These are phyloP conservation scores for Picea abies DNA, from an alignment of 83 land plant species.

Conservation along the genomic window DNA sequence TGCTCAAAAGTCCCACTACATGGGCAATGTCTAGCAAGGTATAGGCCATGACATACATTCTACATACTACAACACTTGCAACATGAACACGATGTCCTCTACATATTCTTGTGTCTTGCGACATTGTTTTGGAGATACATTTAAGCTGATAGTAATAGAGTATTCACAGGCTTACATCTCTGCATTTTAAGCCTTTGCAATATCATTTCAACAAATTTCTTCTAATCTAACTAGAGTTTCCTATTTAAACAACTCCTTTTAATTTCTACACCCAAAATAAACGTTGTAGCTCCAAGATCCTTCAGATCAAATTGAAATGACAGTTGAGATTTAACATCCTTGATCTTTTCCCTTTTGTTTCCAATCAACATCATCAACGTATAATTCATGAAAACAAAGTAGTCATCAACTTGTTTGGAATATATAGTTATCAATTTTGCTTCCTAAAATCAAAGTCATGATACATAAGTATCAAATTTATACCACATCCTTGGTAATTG, in stretches of 20 bases:
- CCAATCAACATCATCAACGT: conserved; percentile 26
- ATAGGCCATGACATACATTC: conserved; percentile 14
- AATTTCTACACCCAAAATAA: not conserved
- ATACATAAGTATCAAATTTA: conserved; percentile 10
- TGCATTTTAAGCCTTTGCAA: conserved; percentile 19
- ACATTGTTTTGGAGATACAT: not conserved
- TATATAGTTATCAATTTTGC: conserved; percentile 14
- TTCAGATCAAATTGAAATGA: not conserved
- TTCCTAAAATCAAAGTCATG: conserved; percentile 11
- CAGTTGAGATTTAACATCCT: not conserved
- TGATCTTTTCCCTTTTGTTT: not conserved
- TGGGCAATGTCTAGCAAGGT: conserved; percentile 10
- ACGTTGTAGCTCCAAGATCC: not conserved
- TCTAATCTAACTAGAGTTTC: not conserved
- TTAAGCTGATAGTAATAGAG: not conserved
- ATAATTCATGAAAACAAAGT: conserved; percentile 16
- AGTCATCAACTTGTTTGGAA: not conserved
- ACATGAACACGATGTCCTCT: conserved; percentile 18
- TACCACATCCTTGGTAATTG: conserved; percentile 21
- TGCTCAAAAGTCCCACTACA: conserved; percentile 5
- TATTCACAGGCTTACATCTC: not conserved
- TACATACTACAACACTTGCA: conserved; percentile 5
- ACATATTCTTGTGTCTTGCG: not conserved
- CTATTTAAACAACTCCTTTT: not conserved
- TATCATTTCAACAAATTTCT: conserved; percentile 11